A percentile compares a stretch with the other conserved stretches of the same genome.
These are phyloP conservation scores for Austroboletus olivaceoglutinosus DNA, from an alignment of 1,284 basidiomycete species.

Conservation along the genomic window DNA sequence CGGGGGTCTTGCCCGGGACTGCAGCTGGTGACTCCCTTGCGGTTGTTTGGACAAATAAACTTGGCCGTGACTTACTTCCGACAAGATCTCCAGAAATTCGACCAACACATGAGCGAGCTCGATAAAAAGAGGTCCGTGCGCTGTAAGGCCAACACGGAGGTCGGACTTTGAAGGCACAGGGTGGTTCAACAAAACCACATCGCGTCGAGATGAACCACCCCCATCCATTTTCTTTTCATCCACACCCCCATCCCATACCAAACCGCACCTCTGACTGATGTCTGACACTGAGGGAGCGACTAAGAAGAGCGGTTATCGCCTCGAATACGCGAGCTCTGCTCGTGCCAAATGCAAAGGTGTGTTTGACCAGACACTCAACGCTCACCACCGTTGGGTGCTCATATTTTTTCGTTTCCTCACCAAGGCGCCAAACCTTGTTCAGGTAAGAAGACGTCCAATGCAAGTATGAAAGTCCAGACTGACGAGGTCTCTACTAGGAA, in stretches of 20 bases:
- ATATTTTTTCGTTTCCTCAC: slow-evolving; percentile 19
- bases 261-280: slow-evolving; percentile 39
- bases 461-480: slow-evolving; percentile 14
- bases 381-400: slow-evolving; percentile 12
- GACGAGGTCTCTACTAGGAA: slow-evolving; percentile 45
- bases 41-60: slow-evolving; percentile 37
- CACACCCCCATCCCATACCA: slow-evolving; percentile 17
- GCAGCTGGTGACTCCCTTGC: neutral
- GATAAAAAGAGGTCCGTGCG: slow-evolving; percentile 35
- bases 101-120: slow-evolving; percentile 25
- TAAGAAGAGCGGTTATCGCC: slow-evolving; percentile 65
- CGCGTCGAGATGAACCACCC: slow-evolving; percentile 41
- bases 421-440: slow-evolving; percentile 78
- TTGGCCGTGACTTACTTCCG: slow-evolving; percentile 12
- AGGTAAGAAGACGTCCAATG: slow-evolving; percentile 38
- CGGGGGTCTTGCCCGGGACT: neutral
- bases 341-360: slow-evolving; percentile 84
- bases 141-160: slow-evolving; percentile 27
- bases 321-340: slow-evolving; percentile 68
- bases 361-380: slow-evolving; percentile 20
- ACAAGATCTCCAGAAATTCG: slow-evolving; percentile 13
- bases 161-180: slow-evolving; percentile 39
- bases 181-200: slow-evolving; percentile 39
- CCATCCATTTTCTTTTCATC: slow-evolving; percentile 27
- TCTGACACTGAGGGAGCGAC: slow-evolving; percentile 51